These are phyloP conservation scores for Leccinum imitatum DNA, from an alignment of 768 basidiomycete genomes.

Conservation along the genomic window DNA sequence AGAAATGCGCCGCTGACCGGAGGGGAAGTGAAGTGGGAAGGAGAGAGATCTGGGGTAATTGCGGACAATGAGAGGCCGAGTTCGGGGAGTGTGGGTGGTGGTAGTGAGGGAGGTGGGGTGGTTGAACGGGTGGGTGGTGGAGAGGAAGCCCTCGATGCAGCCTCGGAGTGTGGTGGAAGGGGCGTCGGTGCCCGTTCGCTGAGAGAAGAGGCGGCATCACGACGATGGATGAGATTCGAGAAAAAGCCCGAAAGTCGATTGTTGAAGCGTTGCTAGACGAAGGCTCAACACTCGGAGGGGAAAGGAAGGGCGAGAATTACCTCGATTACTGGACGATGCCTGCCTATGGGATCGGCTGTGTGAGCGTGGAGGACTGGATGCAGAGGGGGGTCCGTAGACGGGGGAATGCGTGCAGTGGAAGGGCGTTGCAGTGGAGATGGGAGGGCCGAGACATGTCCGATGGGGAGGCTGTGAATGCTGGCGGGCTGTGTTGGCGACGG, in stretches of 20 bases:
- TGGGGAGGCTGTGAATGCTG: constrained; percentile 62
- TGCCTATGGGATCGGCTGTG: constrained; percentile 28
- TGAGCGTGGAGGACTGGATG: background rate
- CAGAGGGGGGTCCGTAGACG: constrained; percentile 3
- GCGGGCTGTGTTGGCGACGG: constrained; percentile 20
- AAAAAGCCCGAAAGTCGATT: constrained; percentile 87
- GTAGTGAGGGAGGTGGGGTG: constrained; percentile 71
- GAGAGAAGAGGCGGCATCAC: constrained; percentile 45
- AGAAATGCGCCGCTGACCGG: constrained; percentile 79
- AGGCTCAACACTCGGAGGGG: constrained; percentile 8
- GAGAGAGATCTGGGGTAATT: constrained; percentile 65
- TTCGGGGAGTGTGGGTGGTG: constrained; percentile 70
- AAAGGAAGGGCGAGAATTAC: constrained; percentile 36
- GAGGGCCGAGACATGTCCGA: constrained; percentile 48
- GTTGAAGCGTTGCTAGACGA: constrained; percentile 51
- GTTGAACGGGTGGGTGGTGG: constrained; percentile 51
- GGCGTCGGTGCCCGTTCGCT: constrained; percentile 35
- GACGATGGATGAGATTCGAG: constrained; percentile 71
- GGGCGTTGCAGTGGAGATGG: constrained; percentile 34
- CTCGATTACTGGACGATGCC: constrained; percentile 58
- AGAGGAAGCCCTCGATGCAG: constrained; percentile 53
- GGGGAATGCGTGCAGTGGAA: constrained; percentile 33
- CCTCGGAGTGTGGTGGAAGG: constrained; percentile 31
- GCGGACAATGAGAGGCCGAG: constrained; percentile 72
- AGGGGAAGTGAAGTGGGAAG: constrained; percentile 75